phyloP scores from a whole-genome alignment of 2,329 filamentous ascomycete species.

The Talaromyces pinophilus region DNA sequence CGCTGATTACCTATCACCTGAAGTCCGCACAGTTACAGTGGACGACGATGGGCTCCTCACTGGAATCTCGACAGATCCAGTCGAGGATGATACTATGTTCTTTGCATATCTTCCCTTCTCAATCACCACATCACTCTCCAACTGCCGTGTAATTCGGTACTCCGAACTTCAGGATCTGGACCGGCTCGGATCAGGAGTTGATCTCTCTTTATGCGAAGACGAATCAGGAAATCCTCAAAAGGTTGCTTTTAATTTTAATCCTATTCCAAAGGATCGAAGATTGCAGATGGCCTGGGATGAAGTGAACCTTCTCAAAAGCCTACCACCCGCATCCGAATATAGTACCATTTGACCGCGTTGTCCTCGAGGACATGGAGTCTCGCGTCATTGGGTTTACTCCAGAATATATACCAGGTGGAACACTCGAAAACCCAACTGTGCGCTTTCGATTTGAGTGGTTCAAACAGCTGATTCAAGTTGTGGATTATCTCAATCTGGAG shows the following conservation, averaged over 20 bases:
- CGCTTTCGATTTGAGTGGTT: conserved; percentile 31
- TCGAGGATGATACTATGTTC: conserved; percentile 27
- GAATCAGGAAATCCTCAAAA: conserved; percentile 25
- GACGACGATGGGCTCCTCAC: conserved; percentile 28
- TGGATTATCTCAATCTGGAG: conserved; percentile 27
- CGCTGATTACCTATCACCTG: conserved; percentile 26
- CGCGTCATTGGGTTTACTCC: conserved; percentile 34
- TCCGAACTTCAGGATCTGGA: conserved; percentile 27
- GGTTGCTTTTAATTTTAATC: conserved; percentile 29
- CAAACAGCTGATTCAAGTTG: conserved; percentile 28
- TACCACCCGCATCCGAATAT: conserved; percentile 35
- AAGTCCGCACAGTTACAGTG: conserved; percentile 27
- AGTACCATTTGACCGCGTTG: conserved; percentile 32
- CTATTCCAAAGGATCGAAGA: conserved; percentile 23
- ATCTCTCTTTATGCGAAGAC: conserved; percentile 26
- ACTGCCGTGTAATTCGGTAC: conserved; percentile 24
- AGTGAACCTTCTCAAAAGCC: conserved; percentile 30
- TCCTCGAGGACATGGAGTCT: conserved; percentile 30
- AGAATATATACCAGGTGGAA: conserved; percentile 31
- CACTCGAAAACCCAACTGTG: conserved; percentile 29
- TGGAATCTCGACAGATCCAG: conserved; percentile 27
- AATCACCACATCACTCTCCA: conserved; percentile 20
- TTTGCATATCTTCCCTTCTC: conserved; percentile 27
- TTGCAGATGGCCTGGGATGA: conserved; percentile 32
- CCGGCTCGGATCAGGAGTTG: conserved; percentile 26